phyloP scores from a whole-genome alignment of 768 basidiomycete species.

The Suillus brevipes region DNA sequence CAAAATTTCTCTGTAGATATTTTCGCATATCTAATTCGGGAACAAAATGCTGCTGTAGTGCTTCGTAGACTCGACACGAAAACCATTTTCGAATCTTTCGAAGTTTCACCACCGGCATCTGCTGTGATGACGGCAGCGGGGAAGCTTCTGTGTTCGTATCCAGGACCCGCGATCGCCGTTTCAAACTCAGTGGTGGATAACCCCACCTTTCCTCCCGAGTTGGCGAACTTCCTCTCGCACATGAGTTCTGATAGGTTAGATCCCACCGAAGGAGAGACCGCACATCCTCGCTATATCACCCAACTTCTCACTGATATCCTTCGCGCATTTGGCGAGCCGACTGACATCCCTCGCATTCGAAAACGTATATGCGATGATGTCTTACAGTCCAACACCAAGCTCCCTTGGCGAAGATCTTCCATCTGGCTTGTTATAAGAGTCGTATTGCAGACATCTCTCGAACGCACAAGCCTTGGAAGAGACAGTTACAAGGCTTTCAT shows the following conservation, averaged over 20 bases:
- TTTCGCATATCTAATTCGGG: conserved; percentile 37
- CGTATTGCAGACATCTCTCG: conserved; percentile 33
- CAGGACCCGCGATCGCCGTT: conserved; percentile 43
- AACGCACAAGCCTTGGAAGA: conserved; percentile 9
- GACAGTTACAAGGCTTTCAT: conserved; percentile 50
- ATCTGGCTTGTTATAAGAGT: conserved; percentile 40
- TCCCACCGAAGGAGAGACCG: conserved; percentile 19
- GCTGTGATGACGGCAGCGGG: conserved; percentile 38
- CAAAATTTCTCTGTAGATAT: conserved; percentile 30
- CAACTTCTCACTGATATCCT: conserved; percentile 47
- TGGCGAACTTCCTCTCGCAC: conserved; percentile 39
- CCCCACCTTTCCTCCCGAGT: conserved; percentile 32
- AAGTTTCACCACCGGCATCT: conserved; percentile 38
- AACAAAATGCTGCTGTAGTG: conserved; percentile 51
- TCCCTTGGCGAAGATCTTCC: conserved; percentile 38
- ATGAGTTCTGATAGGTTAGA: conserved; percentile 34
- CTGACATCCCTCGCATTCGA: conserved; percentile 22
- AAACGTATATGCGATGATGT: conserved; percentile 37
- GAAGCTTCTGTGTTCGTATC: conserved; percentile 46
- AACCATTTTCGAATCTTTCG: conserved; percentile 45
- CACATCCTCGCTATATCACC: conserved; percentile 46
- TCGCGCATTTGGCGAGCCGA: conserved; percentile 29
- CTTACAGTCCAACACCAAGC: conserved; percentile 14
- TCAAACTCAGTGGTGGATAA: conserved; percentile 29
- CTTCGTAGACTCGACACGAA: conserved; percentile 25